These are phyloP conservation scores for Neostapfia colusana DNA, from an alignment of 176 grass and related monocot species.

Conservation along the genomic window DNA sequence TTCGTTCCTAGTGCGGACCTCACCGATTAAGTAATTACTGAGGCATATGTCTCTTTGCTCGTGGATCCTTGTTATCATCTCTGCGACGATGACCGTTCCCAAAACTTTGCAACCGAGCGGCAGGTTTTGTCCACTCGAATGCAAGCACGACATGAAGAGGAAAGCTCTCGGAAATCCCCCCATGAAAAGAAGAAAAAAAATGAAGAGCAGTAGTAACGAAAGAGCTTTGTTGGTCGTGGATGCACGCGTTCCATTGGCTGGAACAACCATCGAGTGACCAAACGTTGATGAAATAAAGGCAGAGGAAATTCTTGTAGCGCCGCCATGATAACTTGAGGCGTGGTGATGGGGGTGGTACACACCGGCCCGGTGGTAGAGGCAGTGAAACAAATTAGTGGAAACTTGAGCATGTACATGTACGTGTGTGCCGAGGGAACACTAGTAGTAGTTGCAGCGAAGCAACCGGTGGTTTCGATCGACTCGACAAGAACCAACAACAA, in stretches of 20 bases:
- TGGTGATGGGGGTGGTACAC: neutral
- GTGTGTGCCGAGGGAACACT: neutral
- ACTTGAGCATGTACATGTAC: neutral
- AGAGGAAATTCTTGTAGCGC: slow-evolving; percentile 15
- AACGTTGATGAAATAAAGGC: slow-evolving; percentile 19
- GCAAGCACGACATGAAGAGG: no score
- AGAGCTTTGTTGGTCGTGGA: no score
- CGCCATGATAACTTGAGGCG: neutral
- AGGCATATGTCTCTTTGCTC: neutral
- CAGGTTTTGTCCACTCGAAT: neutral
- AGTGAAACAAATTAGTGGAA: neutral
- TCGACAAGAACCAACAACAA: neutral
- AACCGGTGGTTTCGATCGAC: slow-evolving; percentile 3
- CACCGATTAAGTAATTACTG: neutral
- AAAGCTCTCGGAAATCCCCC: no score
- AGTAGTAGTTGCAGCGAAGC: slow-evolving; percentile 26
- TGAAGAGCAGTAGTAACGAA: no score
- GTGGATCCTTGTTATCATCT: neutral
- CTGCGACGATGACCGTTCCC: neutral
- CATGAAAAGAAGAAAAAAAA: no score
- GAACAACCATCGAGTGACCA: slow-evolving; percentile 11
- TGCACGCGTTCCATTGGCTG: neutral
- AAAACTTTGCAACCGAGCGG: neutral
- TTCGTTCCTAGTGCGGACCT: neutral
- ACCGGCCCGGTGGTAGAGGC: no score